Evolutionary conservation across 2,329 filamentous ascomycete genomes (phyloP).

Genomic region (Aspergillus sp.): DNA sequence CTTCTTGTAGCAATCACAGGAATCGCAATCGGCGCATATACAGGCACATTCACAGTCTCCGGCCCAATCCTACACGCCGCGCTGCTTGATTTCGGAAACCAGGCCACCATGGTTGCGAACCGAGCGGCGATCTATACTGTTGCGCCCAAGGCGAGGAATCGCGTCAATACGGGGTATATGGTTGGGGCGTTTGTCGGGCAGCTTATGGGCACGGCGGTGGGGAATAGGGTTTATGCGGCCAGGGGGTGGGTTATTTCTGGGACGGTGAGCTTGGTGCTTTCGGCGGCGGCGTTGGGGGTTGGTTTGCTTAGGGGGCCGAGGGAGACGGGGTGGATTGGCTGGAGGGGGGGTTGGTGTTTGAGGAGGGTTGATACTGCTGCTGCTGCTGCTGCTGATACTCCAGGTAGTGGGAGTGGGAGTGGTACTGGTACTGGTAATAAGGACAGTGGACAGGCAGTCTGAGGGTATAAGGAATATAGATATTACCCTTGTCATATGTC

Average conservation of each 20-base stretch:
- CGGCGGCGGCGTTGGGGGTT: slow-evolving; percentile 49
- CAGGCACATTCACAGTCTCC: slow-evolving; percentile 64
- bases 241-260: slow-evolving; percentile 60
- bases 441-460: no score
- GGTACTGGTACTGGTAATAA: no score
- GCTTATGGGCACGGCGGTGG: slow-evolving; percentile 66
- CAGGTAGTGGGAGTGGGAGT: neutral
- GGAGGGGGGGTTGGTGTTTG: slow-evolving; percentile 53
- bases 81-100: slow-evolving; percentile 68
- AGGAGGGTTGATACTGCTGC: neutral
- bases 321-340: slow-evolving; percentile 61
- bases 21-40: slow-evolving; percentile 67
- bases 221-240: slow-evolving; percentile 56
- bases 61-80: slow-evolving; percentile 73
- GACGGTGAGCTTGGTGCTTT: slow-evolving; percentile 57
- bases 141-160: slow-evolving; percentile 68
- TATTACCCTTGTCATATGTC: no score
- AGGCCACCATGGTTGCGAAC: slow-evolving; percentile 71
- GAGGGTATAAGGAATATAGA: no score
- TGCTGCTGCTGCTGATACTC: neutral
- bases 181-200: slow-evolving; percentile 72
- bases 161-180: slow-evolving; percentile 84
- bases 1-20: slow-evolving; percentile 60
- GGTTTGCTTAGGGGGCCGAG: slow-evolving; percentile 54
- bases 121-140: slow-evolving; percentile 68